Evolutionary conservation across 179 eudicot species (phyloP), one percentile per base, ranked within the genome.

Genomic region (Amaranthus tricolor): DNA sequence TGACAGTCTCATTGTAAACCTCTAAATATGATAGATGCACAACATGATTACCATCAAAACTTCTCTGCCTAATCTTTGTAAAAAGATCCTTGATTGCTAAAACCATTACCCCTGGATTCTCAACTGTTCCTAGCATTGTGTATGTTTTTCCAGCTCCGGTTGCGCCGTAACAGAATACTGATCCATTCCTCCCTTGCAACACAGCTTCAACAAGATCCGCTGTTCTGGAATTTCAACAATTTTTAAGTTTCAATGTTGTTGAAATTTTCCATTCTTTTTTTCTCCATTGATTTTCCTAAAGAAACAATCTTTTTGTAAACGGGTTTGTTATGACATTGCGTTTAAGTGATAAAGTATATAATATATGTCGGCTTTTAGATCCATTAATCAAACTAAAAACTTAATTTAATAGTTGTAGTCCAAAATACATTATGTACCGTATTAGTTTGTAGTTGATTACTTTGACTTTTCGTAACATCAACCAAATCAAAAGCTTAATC

Each of bases 121-220:
- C 94, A 20, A 88, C 79, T 16, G 92, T 89, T 14, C 97, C 96
- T 11, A 93, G 84, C 97, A 93, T 93, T 19, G 96, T 93, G 81
- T 88, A 89, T 4, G 97, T 93, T 72, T 93, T 93, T 8, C 98
- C 98, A 6, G 97, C 97, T 71, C 97, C 96, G 6, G 98, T 93
- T 1, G 98, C 98, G 1, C 96, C 98, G 55, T 93, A 93, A 77
- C 98, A 91, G 84, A 90, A 90, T 9, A 93, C 96, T 50, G 97
- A 88, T 6, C 96, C 97, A 76, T 93, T 93, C 73, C 92, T 85
- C 57, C 96, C 97, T 75, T 88, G 89, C 66, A 93, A 81, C 79
- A 93, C 96, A n/a, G 94, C 88, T 85, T 89, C 96, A 21, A 93
- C 94, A 6, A 93, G 88, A 66, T 91, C 94, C 61, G 96, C 85